Conservation (phyloP, 2,329 filamentous ascomycete genomes). For the Botrytis tulipae region DNA sequence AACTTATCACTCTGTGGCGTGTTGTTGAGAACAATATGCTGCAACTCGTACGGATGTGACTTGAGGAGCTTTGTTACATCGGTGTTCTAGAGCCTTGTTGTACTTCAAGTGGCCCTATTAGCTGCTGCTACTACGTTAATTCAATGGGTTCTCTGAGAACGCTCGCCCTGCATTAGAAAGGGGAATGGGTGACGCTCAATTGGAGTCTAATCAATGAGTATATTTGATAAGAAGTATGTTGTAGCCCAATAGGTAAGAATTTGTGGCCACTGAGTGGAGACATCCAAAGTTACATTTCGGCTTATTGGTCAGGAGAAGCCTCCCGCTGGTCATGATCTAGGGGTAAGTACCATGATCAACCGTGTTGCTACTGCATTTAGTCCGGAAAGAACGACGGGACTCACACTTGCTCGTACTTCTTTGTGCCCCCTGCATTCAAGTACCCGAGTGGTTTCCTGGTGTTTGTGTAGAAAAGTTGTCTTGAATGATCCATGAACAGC, state of each 20-base stretch:
- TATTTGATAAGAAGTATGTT: not conserved
- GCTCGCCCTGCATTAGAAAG: not conserved
- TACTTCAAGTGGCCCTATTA: not conserved
- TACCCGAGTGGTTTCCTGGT: not conserved
- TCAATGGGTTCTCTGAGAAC: not conserved
- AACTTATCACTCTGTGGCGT: not conserved
- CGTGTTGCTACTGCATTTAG: not conserved
- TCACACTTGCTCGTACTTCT: constrained; percentile 4
- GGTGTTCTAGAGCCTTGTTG: not conserved
- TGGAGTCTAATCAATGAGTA: not conserved
- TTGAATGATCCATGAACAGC: not conserved
- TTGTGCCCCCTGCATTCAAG: not conserved
- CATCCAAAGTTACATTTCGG: not conserved
- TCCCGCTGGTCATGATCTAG: not conserved
- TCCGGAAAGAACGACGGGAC: not conserved
- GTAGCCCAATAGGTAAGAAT: not conserved
- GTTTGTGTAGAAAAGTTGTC: not conserved
- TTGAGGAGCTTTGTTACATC: not conserved
- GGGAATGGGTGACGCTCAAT: not conserved
- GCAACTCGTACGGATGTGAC: not conserved
- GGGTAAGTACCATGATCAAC: not conserved
- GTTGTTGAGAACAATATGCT: too few species aligned
- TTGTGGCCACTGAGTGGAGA: not conserved
- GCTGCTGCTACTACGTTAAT: not conserved
- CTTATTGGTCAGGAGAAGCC: not conserved